Percentiles rank a stretch among this genome's conserved stretches.
Evolutionary conservation across 441 rosid genomes (phyloP).

Genomic region (Aleurites moluccanus): DNA sequence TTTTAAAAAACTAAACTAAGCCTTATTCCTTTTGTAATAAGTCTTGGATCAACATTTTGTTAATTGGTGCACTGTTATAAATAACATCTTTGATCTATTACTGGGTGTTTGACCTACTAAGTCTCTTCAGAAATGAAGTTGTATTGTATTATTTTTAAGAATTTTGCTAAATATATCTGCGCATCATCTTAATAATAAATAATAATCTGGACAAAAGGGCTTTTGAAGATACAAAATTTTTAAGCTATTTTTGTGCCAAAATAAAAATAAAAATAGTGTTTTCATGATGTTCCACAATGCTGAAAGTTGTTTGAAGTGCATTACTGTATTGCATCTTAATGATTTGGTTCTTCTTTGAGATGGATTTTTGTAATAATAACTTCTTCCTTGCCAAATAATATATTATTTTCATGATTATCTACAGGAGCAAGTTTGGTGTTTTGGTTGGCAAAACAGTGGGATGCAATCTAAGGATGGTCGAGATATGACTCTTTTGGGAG

Average conservation of each 20-base stretch:
- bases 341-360: background rate
- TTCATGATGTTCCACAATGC: background rate
- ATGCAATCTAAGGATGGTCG: conserved; percentile 59
- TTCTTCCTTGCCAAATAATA: background rate
- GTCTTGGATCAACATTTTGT: background rate
- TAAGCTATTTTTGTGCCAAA: background rate
- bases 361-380: background rate
- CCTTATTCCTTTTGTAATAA: background rate
- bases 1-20: background rate
- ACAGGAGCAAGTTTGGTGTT: conserved; percentile 77
- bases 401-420: conserved; percentile 14
- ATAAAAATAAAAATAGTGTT: background rate
- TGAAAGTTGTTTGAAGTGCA: background rate
- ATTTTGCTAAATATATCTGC: background rate
- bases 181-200: background rate
- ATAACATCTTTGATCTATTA: background rate
- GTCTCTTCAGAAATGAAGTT: conserved; percentile 1
- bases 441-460: conserved; percentile 89
- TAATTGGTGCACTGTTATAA: background rate
- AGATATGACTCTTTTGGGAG: conserved; percentile 84
- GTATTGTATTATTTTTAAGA: background rate
- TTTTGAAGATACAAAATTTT: background rate
- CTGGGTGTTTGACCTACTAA: background rate
- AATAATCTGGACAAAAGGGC: background rate
- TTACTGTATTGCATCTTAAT: background rate